These are phyloP conservation scores for Mucor irregularis DNA, from an alignment of 371 early-diverging fungal genomes.

Conservation along the genomic window DNA sequence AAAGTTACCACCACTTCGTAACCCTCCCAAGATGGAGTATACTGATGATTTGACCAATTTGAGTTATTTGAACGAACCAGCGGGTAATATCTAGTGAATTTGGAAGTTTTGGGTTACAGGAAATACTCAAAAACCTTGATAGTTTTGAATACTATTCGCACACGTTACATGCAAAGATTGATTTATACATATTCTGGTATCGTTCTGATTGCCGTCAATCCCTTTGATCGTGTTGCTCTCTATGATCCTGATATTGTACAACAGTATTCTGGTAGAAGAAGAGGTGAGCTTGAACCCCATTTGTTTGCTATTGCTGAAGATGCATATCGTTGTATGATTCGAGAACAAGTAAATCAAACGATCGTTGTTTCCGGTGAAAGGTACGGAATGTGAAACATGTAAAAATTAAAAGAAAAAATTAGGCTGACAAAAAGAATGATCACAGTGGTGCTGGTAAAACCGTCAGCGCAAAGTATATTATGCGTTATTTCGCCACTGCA, in stretches of 20 bases:
- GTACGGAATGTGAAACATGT: conserved; percentile 23
- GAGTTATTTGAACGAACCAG: conserved; percentile 90
- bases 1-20: conserved; percentile 85
- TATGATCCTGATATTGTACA: conserved; percentile 83
- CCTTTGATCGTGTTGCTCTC: conserved; percentile 87
- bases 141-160: conserved; percentile 87
- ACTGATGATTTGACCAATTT: conserved; percentile 91
- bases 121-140: not conserved
- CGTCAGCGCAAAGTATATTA: conserved; percentile 94
- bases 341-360: conserved; percentile 92
- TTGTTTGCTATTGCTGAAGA: conserved; percentile 98
- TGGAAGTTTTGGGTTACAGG: not conserved
- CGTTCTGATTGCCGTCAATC: conserved; percentile 98
- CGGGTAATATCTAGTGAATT: conserved; percentile 52
- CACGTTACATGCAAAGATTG: conserved; percentile 84
- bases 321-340: conserved; percentile 94
- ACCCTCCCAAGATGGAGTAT: conserved; percentile 87
- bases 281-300: conserved; percentile 97
- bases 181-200: conserved; percentile 99
- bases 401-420: conserved; percentile 6
- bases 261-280: conserved; percentile 90
- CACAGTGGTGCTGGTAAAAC: conserved; percentile 94
- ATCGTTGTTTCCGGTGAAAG: conserved; percentile 99
- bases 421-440: too few species aligned
- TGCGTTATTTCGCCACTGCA: conserved; percentile 96